Evolutionary conservation across 2,329 filamentous ascomycete genomes (phyloP).

Genomic region (Botrytis tulipae): DNA sequence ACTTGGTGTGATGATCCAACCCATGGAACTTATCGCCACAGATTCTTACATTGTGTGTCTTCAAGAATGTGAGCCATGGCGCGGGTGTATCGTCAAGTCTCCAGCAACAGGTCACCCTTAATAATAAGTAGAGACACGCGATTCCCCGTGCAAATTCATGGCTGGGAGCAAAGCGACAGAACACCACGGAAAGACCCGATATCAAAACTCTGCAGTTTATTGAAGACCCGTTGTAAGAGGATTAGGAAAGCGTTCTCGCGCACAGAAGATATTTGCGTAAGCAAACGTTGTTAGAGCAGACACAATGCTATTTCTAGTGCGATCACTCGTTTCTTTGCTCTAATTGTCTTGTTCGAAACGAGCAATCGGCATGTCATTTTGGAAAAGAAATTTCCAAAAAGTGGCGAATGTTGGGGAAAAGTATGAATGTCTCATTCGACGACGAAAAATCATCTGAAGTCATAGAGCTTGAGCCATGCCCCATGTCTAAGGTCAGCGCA

Average conservation of each 20-base stretch:
- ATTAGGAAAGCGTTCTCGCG: neutral
- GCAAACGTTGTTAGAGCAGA: conserved; percentile 32
- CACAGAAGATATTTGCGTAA: conserved; percentile 54
- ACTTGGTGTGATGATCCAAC: neutral
- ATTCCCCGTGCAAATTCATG: conserved; percentile 2
- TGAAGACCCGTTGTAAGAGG: neutral
- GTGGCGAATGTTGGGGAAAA: conserved; percentile 33
- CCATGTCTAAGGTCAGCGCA: conserved; percentile 31
- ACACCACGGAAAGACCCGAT: neutral
- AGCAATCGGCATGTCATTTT: conserved; percentile 54
- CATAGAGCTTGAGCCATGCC: conserved; percentile 30
- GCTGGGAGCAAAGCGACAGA: neutral
- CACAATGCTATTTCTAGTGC: conserved; percentile 41
- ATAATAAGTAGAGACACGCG: neutral
- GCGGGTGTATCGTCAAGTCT: neutral
- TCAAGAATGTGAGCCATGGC: neutral
- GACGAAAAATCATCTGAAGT: conserved; percentile 23
- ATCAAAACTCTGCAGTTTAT: neutral
- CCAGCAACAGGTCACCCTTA: neutral
- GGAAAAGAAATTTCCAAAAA: conserved; percentile 43
- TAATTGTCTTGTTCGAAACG: conserved; percentile 57
- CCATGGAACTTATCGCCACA: neutral
- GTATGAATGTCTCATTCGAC: conserved; percentile 22
- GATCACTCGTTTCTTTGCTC: conserved; percentile 58
- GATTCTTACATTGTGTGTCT: neutral